Evolutionary conservation across 2,329 filamentous ascomycete species (phyloP), one percentile per base, ranked within the genome.

Genomic region (Pyrenochaeta sp.): DNA sequence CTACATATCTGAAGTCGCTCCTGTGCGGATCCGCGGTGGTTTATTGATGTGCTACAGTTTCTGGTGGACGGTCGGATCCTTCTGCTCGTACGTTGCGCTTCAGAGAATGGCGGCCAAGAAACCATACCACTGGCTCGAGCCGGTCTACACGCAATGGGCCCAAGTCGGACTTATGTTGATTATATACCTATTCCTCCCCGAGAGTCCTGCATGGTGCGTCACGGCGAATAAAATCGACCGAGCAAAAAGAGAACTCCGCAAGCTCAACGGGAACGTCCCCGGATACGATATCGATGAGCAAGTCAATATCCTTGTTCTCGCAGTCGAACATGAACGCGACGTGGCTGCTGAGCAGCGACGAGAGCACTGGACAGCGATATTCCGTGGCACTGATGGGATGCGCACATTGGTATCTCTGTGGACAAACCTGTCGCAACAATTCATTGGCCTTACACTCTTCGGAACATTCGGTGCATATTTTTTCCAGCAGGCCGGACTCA

Each of bases 21-120:
- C 75, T 1, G 69, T 71, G 0, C 69, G 72, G 6, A 60, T 75
- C 1, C 63, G 73, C 13, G 75, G 75, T 14, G 67, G 71, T 10
- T 39, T 58, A 3, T 65, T 76, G 22, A 74, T 76, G 42, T 37
- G 29, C 14, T 45, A 45, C 30, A 45, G 31, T 21, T 20, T 45
- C 5, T 78, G 76, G 76, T 77, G 72, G 49, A 69, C 71, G 1
- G 20, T 77, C 0, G 76, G 76, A 1, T 64, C 68, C n/a, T 69
- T 78, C 22, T 73, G 72, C 24, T 74, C 72, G 2, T 72, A 69
- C 4, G 62, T 78, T 0, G 74, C 74, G 1, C 57, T 78, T 3
- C 65, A 76, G 17, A 42, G 54, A 2, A 58, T 77, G 2, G n/a
- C 35, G 7, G 35, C 39, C 14, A 14, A 35, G 29, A 14, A 35